Percentiles rank a stretch among this genome's conserved stretches.
phyloP scores from a whole-genome alignment of 177 flowering plant genomes.

The Telopea speciosissima region DNA sequence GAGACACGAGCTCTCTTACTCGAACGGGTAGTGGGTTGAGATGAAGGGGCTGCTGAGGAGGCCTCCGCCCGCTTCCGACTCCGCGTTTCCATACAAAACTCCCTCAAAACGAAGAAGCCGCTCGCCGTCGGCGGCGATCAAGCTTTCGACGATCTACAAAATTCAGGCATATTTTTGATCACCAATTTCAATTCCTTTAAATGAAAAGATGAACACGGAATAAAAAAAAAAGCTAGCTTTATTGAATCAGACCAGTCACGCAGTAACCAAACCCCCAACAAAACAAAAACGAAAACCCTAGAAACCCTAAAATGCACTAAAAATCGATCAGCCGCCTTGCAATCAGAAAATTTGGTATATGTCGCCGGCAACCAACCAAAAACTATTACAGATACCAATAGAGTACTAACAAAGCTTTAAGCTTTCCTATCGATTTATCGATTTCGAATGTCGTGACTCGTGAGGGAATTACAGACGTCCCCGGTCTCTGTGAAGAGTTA shows the following conservation, averaged over 20 bases:
- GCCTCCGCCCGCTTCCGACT: slow-evolving; percentile 99
- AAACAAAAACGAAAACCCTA: neutral
- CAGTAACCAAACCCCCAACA: neutral
- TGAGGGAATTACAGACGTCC: neutral
- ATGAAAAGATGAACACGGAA: too few species aligned
- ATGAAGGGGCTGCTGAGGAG: slow-evolving; percentile 84
- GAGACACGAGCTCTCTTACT: slow-evolving; percentile 61
- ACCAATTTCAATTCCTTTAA: slow-evolving; percentile 9
- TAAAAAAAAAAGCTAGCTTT: neutral
- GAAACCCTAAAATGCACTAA: neutral
- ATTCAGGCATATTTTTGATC: slow-evolving; percentile 20
- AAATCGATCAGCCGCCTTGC: neutral
- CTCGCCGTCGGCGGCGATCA: slow-evolving; percentile 46
- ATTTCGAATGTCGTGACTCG: neutral
- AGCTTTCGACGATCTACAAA: slow-evolving; percentile 25
- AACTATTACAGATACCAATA: neutral
- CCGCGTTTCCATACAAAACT: slow-evolving; percentile 99
- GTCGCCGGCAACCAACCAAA: neutral
- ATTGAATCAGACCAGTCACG: neutral
- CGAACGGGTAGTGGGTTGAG: slow-evolving; percentile 64
- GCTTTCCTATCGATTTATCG: neutral
- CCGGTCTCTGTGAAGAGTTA: neutral
- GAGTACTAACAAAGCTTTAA: neutral
- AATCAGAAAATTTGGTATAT: neutral
- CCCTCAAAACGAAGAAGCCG: slow-evolving; percentile 22